phyloP scores from a whole-genome alignment of 768 basidiomycete genomes.

The Psilocybe cyanescens region DNA sequence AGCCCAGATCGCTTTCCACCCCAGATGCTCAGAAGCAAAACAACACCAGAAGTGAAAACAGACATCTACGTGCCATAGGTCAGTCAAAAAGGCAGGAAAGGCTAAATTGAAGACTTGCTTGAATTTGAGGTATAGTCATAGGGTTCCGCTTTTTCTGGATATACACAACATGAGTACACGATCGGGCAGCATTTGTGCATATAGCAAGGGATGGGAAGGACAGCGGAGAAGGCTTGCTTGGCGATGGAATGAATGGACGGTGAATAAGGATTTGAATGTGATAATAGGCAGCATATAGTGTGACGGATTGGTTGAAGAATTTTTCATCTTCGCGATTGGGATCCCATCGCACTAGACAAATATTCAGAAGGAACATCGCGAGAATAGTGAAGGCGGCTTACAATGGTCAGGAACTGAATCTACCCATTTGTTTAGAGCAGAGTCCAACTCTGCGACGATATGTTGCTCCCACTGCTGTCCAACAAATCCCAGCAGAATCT shows the following conservation, averaged over 20 bases:
- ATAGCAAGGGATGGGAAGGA: conserved; percentile 74
- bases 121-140: conserved; percentile 34
- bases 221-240: conserved; percentile 47
- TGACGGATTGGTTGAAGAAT: conserved; percentile 66
- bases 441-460: conserved; percentile 73
- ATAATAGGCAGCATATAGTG: conserved; percentile 53
- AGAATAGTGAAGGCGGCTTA: conserved; percentile 30
- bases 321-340: conserved; percentile 44
- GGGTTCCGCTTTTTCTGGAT: conserved; percentile 45
- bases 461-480: conserved; percentile 69
- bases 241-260: conserved; percentile 75
- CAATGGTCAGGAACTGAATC: conserved; percentile 65
- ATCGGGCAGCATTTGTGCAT: conserved; percentile 80
- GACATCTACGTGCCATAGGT: conserved; percentile 32
- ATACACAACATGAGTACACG: conserved; percentile 80
- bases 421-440: conserved; percentile 73
- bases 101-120: conserved; percentile 28
- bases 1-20: conserved; percentile 56
- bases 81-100: not conserved
- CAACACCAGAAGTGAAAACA: conserved; percentile 52
- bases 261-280: conserved; percentile 75
- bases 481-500: conserved; percentile 63
- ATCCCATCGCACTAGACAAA: conserved; percentile 52
- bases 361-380: not conserved
- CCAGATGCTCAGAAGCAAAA: conserved; percentile 73